Evolutionary conservation across 345 rosid species (phyloP), one percentile per base, ranked within the genome.

Genomic region (Ceriops decandra): DNA sequence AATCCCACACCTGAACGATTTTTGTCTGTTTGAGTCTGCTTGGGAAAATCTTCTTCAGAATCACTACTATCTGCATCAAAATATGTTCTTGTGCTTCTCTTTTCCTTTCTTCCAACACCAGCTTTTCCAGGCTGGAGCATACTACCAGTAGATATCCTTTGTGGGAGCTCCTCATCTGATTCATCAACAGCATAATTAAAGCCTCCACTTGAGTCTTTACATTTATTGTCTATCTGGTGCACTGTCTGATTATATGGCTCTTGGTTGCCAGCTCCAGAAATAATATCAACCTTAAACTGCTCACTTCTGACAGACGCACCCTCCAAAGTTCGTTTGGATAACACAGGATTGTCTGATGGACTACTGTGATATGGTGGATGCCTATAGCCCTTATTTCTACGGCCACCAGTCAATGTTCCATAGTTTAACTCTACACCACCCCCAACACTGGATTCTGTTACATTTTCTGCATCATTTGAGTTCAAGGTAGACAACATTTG

Each of bases 321-420:
- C 69, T 79, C 83, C 4, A 75, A 68, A 52, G 77, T 80, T 70
- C 76, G 74, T 62, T 68, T 76, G 20, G 84, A 70, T 33, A 38
- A 63, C 38, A 78, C 57, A 27, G 74, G 58, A 51, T 74, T 75
- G 58, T 63, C 68, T 61, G 77, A 62, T 0, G 75, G 69, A 63
- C 81, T 80, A 74, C 61, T 71, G 30, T 20, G 79, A 76, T 79
- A 85, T 11, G 85, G 82, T 20, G 85, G 91, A 76, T 5, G 85
- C 72, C 64, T 80, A 57, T 61, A 70, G 27, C 82, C 82, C 76
- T 73, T 90, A 67, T 87, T 88, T 52, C 80, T 64, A 56, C 78
- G 68, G 63, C 84, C 95, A 52, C 89, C 88, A 0, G 85, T 80
- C 75, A 91, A 69, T 61, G 38, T 74, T 72, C 79, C 90, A 64